Base-by-base conservation (phyloP, 2,329 filamentous ascomycete genomes). In the Ceratocystis huliohia region DNA sequence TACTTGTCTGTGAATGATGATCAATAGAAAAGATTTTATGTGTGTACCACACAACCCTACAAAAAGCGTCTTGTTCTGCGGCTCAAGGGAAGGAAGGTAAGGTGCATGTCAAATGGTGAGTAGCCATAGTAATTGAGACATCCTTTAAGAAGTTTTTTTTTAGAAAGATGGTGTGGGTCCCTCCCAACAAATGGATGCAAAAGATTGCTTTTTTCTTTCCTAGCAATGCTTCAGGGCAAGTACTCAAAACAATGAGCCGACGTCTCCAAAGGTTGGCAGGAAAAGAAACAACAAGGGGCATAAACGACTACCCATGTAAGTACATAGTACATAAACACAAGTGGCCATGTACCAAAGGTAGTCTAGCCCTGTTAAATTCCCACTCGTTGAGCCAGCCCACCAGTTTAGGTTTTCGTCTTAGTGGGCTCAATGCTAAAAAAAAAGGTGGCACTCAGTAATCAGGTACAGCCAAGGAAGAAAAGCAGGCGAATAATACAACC, bases 351-450 rank as follows among this genome's bases (percentile, higher is more conserved):
- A 62, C 61, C 53, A 67, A 65, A 44, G 25, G 10, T 45, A 15
- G 8, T 20, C 25, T 25, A 37, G 64, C 56, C 64, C 44, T 67
- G 41, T 63, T 22, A 61, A 67, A 64, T 59, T 61, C 53, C 53
- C 62, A 67, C 50, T 67, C 63, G 66, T 67, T 67, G 66, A 64
- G 66, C 63, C 62, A 64, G 66, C 63, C 62, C 66, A 65, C 44
- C 66, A 67, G 64, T 61, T n/a, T 30, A 59, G 53, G 13, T 20
- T 30, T 53, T 59, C 56, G n/a, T 59, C 56, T 59, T 59, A 59
- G 48, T 53, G 22, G 48, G 17, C 48, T 53, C 48, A 63, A 48
- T 20, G 20, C 13, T 33, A 56, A 56, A 45, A 44, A 61, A 50
- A 28, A 56, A 64, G 48, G 53, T 44, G 50, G 41, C 20, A 33